phyloP scores from a whole-genome alignment of 805 yeast species.

The Lipomyces chichibuensis region DNA sequence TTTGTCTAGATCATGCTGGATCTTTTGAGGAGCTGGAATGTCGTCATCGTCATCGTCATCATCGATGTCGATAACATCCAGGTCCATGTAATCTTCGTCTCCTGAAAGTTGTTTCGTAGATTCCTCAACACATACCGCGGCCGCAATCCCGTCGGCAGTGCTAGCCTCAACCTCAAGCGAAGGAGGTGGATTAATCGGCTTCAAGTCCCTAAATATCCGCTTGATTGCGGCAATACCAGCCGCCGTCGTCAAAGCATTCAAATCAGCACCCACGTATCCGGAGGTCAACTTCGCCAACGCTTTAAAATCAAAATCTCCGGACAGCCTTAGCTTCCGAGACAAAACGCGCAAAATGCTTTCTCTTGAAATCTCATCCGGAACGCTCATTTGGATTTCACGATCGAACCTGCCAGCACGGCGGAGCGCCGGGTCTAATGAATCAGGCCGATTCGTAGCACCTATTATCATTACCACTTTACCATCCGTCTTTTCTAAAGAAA shows the following conservation, averaged over 20 bases:
- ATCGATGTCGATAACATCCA: slow-evolving; percentile 37
- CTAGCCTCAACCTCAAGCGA: slow-evolving; percentile 10
- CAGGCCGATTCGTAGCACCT: slow-evolving; percentile 97
- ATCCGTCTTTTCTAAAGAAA: slow-evolving; percentile 81
- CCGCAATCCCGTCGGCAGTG: slow-evolving; percentile 13
- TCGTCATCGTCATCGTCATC: slow-evolving; percentile 44
- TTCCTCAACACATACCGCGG: slow-evolving; percentile 12
- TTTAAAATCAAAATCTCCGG: slow-evolving; percentile 67
- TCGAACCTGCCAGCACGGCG: slow-evolving; percentile 97
- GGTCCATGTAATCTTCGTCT: slow-evolving; percentile 15
- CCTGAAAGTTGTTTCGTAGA: slow-evolving; percentile 7
- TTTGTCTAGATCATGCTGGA: slow-evolving; percentile 21
- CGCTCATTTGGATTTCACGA: slow-evolving; percentile 88
- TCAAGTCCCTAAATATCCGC: slow-evolving; percentile 69
- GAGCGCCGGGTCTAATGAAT: slow-evolving; percentile 88
- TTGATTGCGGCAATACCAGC: slow-evolving; percentile 95
- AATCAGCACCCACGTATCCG: slow-evolving; percentile 97
- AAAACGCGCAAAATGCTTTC: slow-evolving; percentile 58
- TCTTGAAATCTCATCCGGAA: slow-evolving; percentile 88
- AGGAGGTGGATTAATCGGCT: slow-evolving; percentile 48
- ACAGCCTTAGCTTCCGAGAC: slow-evolving; percentile 63
- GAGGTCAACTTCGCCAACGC: slow-evolving; percentile 90
- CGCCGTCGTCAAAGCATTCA: slow-evolving; percentile 86
- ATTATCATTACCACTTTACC: slow-evolving; percentile 92
- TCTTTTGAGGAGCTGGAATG: slow-evolving; percentile 26